These are phyloP conservation scores for Steccherinum ochraceum DNA, from an alignment of 768 basidiomycete species.

Conservation along the genomic window DNA sequence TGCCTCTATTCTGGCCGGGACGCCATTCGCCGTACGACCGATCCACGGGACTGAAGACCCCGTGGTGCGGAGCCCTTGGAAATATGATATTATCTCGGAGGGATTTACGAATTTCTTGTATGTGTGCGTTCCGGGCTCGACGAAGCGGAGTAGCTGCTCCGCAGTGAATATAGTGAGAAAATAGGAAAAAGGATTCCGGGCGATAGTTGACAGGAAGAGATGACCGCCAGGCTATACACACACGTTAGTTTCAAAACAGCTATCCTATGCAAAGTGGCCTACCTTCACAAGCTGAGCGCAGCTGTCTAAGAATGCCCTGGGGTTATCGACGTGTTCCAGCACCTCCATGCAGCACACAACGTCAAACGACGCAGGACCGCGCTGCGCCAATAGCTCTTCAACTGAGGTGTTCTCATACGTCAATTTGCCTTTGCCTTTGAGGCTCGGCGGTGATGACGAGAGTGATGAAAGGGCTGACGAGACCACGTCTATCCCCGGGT, in stretches of 20 bases:
- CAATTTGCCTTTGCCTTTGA: conserved; percentile 28
- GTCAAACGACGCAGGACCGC: conserved; percentile 67
- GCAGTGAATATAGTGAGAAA: conserved; percentile 71
- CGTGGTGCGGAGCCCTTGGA: conserved; percentile 46
- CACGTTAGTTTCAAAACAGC: not conserved
- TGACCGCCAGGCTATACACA: conserved; percentile 87
- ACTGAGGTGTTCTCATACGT: conserved; percentile 70
- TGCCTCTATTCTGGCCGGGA: conserved; percentile 59
- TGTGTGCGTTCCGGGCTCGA: conserved; percentile 85
- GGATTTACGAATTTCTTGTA: conserved; percentile 88
- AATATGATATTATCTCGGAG: conserved; percentile 77
- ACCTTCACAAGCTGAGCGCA: conserved; percentile 88
- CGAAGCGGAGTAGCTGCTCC: conserved; percentile 75
- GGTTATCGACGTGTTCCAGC: conserved; percentile 94
- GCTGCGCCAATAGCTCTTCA: conserved; percentile 52
- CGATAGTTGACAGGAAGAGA: conserved; percentile 91
- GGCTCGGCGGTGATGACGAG: conserved; percentile 12
- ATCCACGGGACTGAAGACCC: conserved; percentile 40
- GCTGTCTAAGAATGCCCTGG: conserved; percentile 72
- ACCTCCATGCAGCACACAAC: conserved; percentile 98
- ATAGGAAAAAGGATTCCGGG: conserved; percentile 74
- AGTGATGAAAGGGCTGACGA: conserved; percentile 33
- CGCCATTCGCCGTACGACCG: conserved; percentile 39
- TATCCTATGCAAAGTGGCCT: too few relatives aligned
- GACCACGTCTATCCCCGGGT: conserved; percentile 34